Evolutionary conservation across 305 asterid species (phyloP).

Genomic region (Fraxinus angustifolia): DNA sequence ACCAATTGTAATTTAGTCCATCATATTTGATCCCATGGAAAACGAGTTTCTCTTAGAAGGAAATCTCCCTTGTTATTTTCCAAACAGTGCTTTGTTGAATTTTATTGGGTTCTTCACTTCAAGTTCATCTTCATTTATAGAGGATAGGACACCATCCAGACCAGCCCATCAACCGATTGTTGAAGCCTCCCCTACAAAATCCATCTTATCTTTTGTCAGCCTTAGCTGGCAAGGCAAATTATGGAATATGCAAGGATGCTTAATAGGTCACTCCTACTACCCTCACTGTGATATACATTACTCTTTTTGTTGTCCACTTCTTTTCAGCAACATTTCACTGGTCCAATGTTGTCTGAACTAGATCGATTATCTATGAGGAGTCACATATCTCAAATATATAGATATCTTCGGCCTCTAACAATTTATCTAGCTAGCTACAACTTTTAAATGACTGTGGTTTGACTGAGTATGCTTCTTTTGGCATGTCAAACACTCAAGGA

Average conservation of each 20-base stretch:
- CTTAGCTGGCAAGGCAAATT: background rate
- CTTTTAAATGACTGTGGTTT: background rate
- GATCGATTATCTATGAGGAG: background rate
- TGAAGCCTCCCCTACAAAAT: background rate
- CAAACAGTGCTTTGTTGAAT: background rate
- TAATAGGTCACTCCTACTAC: slow-evolving; percentile 2
- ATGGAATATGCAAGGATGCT: background rate
- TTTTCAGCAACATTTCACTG: background rate
- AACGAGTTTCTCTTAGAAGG: background rate
- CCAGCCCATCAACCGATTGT: background rate
- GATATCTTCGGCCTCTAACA: background rate
- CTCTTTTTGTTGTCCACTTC: background rate
- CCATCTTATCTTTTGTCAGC: background rate
- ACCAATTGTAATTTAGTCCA: background rate
- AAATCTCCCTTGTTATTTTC: background rate
- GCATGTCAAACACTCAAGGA: slow-evolving; percentile 1
- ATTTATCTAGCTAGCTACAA: background rate
- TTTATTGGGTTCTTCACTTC: background rate
- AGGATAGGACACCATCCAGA: background rate
- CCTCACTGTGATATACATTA: slow-evolving; percentile 9
- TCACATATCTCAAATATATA: background rate
- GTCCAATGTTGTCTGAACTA: slow-evolving; percentile 9
- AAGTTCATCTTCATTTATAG: background rate
- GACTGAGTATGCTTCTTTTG: background rate
- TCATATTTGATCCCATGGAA: background rate